Evolutionary conservation across 495 filamentous ascomycete species (phyloP).

Genomic region (Penicillium bovifimosum): DNA sequence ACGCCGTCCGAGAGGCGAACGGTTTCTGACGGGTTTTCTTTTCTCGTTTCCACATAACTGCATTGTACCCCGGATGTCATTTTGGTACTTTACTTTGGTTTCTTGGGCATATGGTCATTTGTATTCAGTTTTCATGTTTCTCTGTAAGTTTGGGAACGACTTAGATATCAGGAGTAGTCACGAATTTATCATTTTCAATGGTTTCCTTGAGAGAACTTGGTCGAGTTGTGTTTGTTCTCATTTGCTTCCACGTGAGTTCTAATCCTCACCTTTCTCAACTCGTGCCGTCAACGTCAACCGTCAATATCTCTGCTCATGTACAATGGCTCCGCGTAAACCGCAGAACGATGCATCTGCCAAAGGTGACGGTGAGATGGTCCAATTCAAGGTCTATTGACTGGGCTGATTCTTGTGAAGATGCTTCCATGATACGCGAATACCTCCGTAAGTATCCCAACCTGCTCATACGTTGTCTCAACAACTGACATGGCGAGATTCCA

Average conservation of each 20-base stretch:
- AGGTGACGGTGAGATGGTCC: constrained; percentile 37
- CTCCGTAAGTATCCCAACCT: constrained; percentile 43
- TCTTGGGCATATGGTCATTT: constrained; percentile 23
- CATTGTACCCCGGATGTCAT: constrained; percentile 20
- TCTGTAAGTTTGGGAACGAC: not conserved
- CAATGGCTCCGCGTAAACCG: constrained; percentile 49
- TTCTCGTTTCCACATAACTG: constrained; percentile 13
- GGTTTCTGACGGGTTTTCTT: not conserved
- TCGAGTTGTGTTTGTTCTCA: not conserved
- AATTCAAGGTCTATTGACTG: not conserved
- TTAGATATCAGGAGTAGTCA: constrained; percentile 19
- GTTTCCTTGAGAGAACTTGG: too few species aligned
- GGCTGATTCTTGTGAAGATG: constrained; percentile 12
- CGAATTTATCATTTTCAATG: constrained; percentile 5
- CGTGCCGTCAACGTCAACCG: too few species aligned
- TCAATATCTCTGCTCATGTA: not conserved
- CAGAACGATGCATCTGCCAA: constrained; percentile 39
- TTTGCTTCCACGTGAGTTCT: not conserved
- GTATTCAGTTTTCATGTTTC: constrained; percentile 9
- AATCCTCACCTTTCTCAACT: not conserved
- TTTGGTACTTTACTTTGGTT: constrained; percentile 7
- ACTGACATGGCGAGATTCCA: constrained; percentile 15
- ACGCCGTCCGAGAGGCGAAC: constrained; percentile 15
- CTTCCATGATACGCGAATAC: constrained; percentile 48
- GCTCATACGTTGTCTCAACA: not conserved